A percentile compares a stretch with the other conserved stretches of the same genome.
These are phyloP conservation scores for Linnemannia elongata DNA, from an alignment of 192 early-diverging fungal genomes.

Conservation along the genomic window DNA sequence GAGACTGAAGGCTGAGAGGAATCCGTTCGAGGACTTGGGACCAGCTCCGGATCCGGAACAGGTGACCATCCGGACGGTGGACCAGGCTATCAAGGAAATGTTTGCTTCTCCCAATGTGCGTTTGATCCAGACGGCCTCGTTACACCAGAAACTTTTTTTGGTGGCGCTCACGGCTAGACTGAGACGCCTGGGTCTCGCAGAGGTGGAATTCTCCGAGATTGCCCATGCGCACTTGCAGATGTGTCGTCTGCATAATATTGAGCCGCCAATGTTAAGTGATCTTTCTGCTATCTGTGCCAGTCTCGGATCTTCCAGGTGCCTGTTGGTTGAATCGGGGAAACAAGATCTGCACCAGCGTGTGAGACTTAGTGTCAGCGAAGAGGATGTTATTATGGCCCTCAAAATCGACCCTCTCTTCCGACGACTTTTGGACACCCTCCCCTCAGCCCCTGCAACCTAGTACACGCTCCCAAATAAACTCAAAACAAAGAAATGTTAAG, in stretches of 20 bases:
- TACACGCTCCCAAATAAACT: background rate
- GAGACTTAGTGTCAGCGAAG: conserved; percentile 78
- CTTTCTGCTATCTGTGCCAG: conserved; percentile 73
- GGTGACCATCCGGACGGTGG: conserved; percentile 79
- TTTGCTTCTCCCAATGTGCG: conserved; percentile 81
- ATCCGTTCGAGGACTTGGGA: conserved; percentile 8
- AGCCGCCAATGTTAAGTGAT: conserved; percentile 70
- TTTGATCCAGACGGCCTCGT: conserved; percentile 77
- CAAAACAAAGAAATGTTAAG: background rate
- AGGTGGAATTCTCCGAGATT: conserved; percentile 83
- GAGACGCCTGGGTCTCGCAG: conserved; percentile 75
- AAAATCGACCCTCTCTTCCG: conserved; percentile 72
- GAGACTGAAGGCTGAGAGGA: conserved; percentile 22
- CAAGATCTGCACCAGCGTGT: conserved; percentile 78
- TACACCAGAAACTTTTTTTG: conserved; percentile 91
- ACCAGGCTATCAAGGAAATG: conserved; percentile 90
- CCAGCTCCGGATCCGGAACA: conserved; percentile 34
- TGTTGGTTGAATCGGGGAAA: conserved; percentile 74
- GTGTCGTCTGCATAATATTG: conserved; percentile 75
- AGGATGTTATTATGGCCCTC: conserved; percentile 85
- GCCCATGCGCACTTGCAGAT: conserved; percentile 74
- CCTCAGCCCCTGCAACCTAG: conserved; percentile 24
- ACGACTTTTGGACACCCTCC: conserved; percentile 33
- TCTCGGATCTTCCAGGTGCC: conserved; percentile 71
- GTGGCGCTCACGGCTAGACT: conserved; percentile 75